These are phyloP conservation scores for Scutellaria galericulata DNA, from an alignment of 257 asterid genomes.

Conservation along the genomic window DNA sequence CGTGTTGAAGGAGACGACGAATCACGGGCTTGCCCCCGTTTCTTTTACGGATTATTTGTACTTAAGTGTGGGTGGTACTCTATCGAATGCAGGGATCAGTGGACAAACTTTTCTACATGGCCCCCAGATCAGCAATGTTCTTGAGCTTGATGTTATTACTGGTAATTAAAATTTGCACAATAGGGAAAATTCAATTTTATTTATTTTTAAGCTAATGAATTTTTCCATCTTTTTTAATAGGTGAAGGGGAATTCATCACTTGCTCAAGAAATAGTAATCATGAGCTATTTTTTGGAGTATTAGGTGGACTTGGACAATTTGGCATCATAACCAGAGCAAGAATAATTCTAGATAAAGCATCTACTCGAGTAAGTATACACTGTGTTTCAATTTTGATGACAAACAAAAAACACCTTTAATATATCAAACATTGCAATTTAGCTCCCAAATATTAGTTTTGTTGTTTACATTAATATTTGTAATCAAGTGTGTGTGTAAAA, in stretches of 20 bases:
- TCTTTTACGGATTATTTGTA: constrained; percentile 83
- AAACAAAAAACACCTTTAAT: too few species aligned
- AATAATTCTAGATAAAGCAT: constrained; percentile 61
- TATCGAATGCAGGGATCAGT: constrained; percentile 78
- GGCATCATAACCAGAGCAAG: constrained; percentile 82
- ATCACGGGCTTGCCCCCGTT: constrained; percentile 58
- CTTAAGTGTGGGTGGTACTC: constrained; percentile 72
- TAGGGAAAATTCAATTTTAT: too few species aligned
- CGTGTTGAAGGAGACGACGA: constrained; percentile 43
- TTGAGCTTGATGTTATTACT: constrained; percentile 67
- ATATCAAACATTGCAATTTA: too few species aligned
- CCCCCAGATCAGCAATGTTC: constrained; percentile 71
- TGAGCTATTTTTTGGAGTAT: constrained; percentile 61
- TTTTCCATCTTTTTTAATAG: constrained; percentile 35
- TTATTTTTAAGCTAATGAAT: too few species aligned
- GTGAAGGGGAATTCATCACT: constrained; percentile 57
- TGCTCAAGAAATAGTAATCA: constrained; percentile 55
- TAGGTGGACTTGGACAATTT: constrained; percentile 83
- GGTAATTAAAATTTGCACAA: constrained; percentile 37
- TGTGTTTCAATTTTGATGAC: too few species aligned
- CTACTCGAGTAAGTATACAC: constrained; percentile 55
- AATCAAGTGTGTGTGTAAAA: too few species aligned
- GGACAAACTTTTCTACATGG: constrained; percentile 68
- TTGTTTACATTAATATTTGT: too few species aligned
- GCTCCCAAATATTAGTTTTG: too few species aligned